phyloP scores from a whole-genome alignment of 148 eudicot genomes.

The Mesembryanthemum crystallinum region DNA sequence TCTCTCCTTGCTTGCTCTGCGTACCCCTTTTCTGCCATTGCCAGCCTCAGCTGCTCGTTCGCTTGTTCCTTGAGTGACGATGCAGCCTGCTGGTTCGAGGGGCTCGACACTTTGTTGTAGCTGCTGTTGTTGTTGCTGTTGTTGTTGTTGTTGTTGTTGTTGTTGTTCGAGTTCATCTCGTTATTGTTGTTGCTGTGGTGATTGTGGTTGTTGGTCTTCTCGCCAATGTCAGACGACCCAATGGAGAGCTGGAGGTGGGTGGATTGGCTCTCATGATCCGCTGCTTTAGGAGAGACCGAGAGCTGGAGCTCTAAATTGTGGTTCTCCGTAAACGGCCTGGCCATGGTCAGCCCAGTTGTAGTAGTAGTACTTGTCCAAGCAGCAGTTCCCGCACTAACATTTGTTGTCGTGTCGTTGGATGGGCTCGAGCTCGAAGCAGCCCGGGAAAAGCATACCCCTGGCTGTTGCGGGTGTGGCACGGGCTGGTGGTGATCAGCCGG shows the following conservation, averaged over 20 bases:
- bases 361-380: conserved; percentile 15
- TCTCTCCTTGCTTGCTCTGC: conserved; percentile 73
- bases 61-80: conserved; percentile 36
- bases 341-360: background rate
- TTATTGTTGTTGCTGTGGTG: background rate
- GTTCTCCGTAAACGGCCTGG: too few relatives aligned
- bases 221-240: conserved; percentile 45
- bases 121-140: background rate
- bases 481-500: conserved; percentile 33
- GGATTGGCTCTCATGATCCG: conserved; percentile 37
- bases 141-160: background rate
- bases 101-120: background rate
- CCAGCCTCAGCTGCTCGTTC: conserved; percentile 49
- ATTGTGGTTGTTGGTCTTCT: conserved; percentile 5
- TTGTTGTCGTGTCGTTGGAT: conserved; percentile 45
- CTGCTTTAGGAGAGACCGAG: conserved; percentile 24
- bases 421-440: conserved; percentile 62
- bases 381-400: too few relatives aligned
- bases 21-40: conserved; percentile 61
- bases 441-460: conserved; percentile 39
- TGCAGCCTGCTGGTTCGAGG: background rate
- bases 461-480: conserved; percentile 17
- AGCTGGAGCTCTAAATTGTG: conserved; percentile 61
- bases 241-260: conserved; percentile 74
- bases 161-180: conserved; percentile 18